phyloP scores from a whole-genome alignment of 441 rosid genomes.

The Erysimum pusillum region DNA sequence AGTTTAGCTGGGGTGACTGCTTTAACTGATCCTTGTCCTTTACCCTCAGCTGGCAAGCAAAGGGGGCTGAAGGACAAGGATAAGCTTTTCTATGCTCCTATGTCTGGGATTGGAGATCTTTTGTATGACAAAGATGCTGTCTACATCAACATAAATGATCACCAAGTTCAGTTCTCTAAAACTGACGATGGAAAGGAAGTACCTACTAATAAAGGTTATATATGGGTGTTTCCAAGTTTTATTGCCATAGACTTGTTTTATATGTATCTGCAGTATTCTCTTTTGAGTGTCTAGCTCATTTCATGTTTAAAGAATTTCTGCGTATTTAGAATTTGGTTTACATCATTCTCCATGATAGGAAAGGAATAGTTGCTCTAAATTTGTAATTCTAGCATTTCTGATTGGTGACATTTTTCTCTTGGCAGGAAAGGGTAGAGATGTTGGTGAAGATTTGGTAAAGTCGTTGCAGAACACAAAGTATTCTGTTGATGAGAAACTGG shows the following conservation, averaged over 20 bases:
- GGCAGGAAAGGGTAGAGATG: conserved; percentile 77
- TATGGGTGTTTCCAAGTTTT: conserved; percentile 26
- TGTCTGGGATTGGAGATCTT: conserved; percentile 97
- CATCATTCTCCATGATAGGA: conserved; percentile 22
- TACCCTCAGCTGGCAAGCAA: conserved; percentile 91
- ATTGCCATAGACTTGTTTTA: neutral
- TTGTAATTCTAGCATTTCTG: conserved; percentile 18
- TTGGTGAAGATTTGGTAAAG: conserved; percentile 82
- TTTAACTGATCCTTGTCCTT: conserved; percentile 90
- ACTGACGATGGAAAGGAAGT: conserved; percentile 65
- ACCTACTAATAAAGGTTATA: conserved; percentile 63
- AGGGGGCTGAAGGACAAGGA: conserved; percentile 91
- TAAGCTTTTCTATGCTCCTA: conserved; percentile 91
- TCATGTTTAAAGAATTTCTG: neutral
- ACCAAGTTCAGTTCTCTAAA: conserved; percentile 86
- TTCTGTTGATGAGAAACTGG: conserved; percentile 85
- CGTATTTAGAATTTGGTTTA: conserved; percentile 16
- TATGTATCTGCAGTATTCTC: conserved; percentile 5
- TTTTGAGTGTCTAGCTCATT: conserved; percentile 21
- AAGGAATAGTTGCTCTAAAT: neutral
- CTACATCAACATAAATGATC: conserved; percentile 91
- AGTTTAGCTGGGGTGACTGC: conserved; percentile 78
- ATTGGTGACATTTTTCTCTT: conserved; percentile 38
- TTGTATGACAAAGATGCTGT: conserved; percentile 96
- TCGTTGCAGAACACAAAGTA: conserved; percentile 84